phyloP scores from a whole-genome alignment of 2,329 filamentous ascomycete genomes.

The Colletotrichum somersetense region DNA sequence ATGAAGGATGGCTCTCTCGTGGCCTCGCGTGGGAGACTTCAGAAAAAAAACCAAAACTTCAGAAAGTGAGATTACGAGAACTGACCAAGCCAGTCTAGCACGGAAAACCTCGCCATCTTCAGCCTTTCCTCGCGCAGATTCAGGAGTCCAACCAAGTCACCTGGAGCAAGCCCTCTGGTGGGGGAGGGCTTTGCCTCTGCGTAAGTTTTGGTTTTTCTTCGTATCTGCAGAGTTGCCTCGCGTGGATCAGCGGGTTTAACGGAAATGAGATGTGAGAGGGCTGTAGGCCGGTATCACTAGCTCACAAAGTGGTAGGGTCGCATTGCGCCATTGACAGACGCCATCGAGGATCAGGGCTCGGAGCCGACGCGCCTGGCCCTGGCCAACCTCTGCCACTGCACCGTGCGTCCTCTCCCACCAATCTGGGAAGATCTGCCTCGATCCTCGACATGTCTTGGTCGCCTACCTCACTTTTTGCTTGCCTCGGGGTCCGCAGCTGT shows the following conservation, averaged over 20 bases:
- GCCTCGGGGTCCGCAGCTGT: conserved; percentile 1
- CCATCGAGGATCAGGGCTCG: background rate
- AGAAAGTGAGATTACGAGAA: conserved; percentile 15
- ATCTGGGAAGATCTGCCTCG: conserved; percentile 29
- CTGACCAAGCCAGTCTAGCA: conserved; percentile 1
- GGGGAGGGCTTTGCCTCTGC: background rate
- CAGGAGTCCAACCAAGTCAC: background rate
- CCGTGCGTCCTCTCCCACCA: conserved; percentile 15
- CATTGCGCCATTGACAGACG: background rate
- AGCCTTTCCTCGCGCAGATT: conserved; percentile 2
- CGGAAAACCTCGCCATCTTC: background rate
- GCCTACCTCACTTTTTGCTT: conserved; percentile 16
- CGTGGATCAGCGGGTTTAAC: conserved; percentile 18
- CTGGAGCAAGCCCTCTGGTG: conserved; percentile 1
- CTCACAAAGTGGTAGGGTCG: background rate
- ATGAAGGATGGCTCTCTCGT: background rate
- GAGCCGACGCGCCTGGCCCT: conserved; percentile 13
- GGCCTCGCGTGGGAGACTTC: background rate
- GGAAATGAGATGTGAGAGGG: conserved; percentile 10
- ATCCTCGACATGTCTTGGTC: conserved; percentile 28
- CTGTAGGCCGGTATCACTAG: background rate
- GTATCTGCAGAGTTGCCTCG: conserved; percentile 30
- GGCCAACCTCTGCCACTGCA: background rate
- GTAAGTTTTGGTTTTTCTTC: conserved; percentile 18
- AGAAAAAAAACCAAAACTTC: background rate